phyloP scores from a whole-genome alignment of 495 filamentous ascomycete species.

The Niebla homalea region DNA sequence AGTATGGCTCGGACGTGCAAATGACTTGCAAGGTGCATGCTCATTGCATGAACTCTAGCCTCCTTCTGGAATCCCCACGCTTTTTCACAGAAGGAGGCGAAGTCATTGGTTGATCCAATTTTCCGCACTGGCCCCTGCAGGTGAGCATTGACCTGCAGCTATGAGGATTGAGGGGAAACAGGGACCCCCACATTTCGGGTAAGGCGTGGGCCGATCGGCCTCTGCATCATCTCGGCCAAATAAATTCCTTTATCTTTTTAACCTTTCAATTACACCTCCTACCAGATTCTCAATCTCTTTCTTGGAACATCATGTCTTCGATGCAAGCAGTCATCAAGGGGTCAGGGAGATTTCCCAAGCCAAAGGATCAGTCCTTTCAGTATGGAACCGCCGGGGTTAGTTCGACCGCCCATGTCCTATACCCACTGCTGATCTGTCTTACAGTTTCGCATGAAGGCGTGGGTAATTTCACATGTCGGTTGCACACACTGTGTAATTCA shows the following conservation, averaged over 20 bases:
- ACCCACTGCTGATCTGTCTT: conserved; percentile 17
- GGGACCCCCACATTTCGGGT: neutral
- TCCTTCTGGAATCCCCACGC: too few species aligned
- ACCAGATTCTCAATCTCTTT: neutral
- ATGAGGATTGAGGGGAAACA: too few species aligned
- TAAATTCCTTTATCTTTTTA: conserved; percentile 18
- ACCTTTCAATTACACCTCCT: conserved; percentile 6
- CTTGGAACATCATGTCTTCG: conserved; percentile 10
- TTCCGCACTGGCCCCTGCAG: too few species aligned
- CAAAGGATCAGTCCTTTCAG: conserved; percentile 56
- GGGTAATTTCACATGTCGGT: conserved; percentile 22
- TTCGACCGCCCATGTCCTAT: conserved; percentile 12
- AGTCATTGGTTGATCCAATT: too few species aligned
- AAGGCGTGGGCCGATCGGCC: neutral
- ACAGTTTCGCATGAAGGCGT: conserved; percentile 74
- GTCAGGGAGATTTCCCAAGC: conserved; percentile 57
- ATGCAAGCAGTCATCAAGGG: conserved; percentile 36
- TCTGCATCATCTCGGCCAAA: too few species aligned
- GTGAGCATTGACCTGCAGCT: too few species aligned
- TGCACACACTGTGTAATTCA: neutral
- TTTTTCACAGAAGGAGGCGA: too few species aligned
- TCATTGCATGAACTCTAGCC: too few species aligned
- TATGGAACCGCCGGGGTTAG: conserved; percentile 92
- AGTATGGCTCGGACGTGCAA: too few species aligned
- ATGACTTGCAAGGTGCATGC: too few species aligned